Evolutionary conservation across 2,329 filamentous ascomycete genomes (phyloP), one percentile per base, ranked within the genome.

Genomic region (Rosellinia necatrix): DNA sequence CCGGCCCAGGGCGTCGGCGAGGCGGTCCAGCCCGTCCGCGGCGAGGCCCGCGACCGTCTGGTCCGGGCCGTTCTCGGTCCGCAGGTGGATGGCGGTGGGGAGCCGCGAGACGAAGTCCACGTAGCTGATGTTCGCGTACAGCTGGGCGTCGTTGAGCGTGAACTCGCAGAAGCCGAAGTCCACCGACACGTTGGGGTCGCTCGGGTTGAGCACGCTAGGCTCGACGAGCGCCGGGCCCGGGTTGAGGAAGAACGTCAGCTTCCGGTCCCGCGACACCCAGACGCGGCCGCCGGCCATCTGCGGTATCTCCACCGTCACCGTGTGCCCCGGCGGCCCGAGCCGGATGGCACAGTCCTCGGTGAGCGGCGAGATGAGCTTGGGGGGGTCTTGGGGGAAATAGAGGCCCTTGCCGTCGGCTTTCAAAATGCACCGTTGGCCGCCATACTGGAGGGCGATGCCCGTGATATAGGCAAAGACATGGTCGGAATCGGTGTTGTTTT

Each of bases 401-500:
- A 84, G 73, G 2, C 74, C 74, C 59, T 79, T 79, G 65, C 79
- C 78, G 46, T 83, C 78, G 60, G 72, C 64, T 49, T 70, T 70
- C 57, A 77, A 62, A 24, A 77, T 66, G 46, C 72, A 72, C n/a
- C 73, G 73, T 44, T 68, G 63, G 22, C 68, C 65, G 53, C 65
- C 64, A 49, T 71, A 64, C 42, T 84, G 78, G 27, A 87, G 71
- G 1, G 84, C 82, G 21, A 79, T 76, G 9, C 86, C 86, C 3
- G 84, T 89, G 67, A 90, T 83, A 70, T 87, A 88, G 34, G 84
- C 85, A 61, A 80, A 87, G 7, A 86, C 79, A 19, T 75, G 78
- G 53, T 71, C 73, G 3, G 80, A 84, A 42, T 68, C 72, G 15
- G 81, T 82, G 56, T 77, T 75, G 68, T 88, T 88, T 58, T 79